phyloP scores from a whole-genome alignment of 2,329 filamentous ascomycete genomes.

The Apiospora marii region DNA sequence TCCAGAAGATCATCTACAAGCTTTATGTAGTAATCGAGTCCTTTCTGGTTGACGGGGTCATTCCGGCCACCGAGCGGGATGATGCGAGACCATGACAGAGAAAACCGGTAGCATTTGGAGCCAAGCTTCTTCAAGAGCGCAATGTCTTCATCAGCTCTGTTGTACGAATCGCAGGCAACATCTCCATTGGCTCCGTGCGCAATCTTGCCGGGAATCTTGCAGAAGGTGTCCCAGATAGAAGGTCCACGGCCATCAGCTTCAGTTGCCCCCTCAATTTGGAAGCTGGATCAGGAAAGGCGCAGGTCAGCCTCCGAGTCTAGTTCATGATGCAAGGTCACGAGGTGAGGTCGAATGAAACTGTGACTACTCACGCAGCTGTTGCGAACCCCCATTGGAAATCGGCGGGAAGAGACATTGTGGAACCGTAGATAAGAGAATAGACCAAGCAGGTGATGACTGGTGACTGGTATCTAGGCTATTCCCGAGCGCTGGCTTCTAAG shows the following conservation, averaged over 20 bases:
- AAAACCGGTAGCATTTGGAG: conserved; percentile 82
- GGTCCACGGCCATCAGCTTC: conserved; percentile 80
- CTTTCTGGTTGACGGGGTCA: conserved; percentile 81
- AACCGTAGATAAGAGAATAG: not conserved
- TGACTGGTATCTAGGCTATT: not conserved
- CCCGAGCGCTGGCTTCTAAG: not conserved
- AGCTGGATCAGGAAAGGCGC: conserved; percentile 58
- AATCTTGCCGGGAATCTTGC: conserved; percentile 81
- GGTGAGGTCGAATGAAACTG: conserved; percentile 8
- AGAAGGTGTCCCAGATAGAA: conserved; percentile 93
- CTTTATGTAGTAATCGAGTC: conserved; percentile 79
- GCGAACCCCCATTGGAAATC: conserved; percentile 85
- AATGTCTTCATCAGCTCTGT: conserved; percentile 80
- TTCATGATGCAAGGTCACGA: conserved; percentile 6
- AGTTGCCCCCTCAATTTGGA: conserved; percentile 84
- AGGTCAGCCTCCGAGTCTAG: conserved; percentile 29
- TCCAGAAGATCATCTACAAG: conserved; percentile 81
- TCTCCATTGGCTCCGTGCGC: conserved; percentile 78
- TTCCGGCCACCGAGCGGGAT: conserved; percentile 85
- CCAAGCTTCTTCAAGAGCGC: conserved; percentile 77
- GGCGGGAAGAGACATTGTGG: conserved; percentile 65
- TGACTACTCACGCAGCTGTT: conserved; percentile 70
- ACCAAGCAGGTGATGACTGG: conserved; percentile 21
- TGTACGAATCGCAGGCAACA: conserved; percentile 87
- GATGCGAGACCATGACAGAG: conserved; percentile 83